A percentile compares a stretch with the other conserved stretches of the same genome.
These are phyloP conservation scores for Cerrena zonata DNA, from an alignment of 1,284 basidiomycete genomes.

Conservation along the genomic window DNA sequence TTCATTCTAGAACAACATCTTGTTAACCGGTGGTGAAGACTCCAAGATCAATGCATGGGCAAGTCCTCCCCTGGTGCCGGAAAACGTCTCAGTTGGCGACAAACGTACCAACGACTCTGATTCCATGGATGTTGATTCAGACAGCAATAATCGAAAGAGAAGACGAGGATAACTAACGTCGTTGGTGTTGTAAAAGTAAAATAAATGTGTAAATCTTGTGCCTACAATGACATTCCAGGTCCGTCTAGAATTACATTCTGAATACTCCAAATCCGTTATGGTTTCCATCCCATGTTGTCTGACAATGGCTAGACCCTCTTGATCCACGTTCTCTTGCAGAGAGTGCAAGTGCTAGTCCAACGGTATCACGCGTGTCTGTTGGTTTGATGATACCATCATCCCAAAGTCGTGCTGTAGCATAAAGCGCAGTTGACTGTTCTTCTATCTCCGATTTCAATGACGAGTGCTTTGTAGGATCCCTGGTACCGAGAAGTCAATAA, in stretches of 20 bases:
- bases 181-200: not conserved
- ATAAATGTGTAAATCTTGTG: not conserved
- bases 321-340: constrained; percentile 43
- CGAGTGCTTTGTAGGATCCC: constrained; percentile 71
- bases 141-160: constrained; percentile 18
- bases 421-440: constrained; percentile 77
- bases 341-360: constrained; percentile 80
- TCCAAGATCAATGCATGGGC: constrained; percentile 31
- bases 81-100: constrained; percentile 1
- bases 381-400: constrained; percentile 93
- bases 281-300: constrained; percentile 68
- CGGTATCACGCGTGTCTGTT: constrained; percentile 82
- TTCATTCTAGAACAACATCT: constrained; percentile 26
- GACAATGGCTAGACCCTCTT: constrained; percentile 20
- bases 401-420: constrained; percentile 87
- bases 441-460: constrained; percentile 80
- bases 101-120: constrained; percentile 17
- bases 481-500: constrained; percentile 23
- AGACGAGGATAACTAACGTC: constrained; percentile 14
- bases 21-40: constrained; percentile 36
- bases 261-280: constrained; percentile 81
- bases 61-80: constrained; percentile 13
- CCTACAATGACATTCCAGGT: not conserved
- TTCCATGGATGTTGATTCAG: constrained; percentile 24
- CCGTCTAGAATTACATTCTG: constrained; percentile 62